Percentiles rank a stretch among this genome's conserved stretches.
phyloP scores from a whole-genome alignment of 2,329 filamentous ascomycete genomes.

The Diplodia seriata region DNA sequence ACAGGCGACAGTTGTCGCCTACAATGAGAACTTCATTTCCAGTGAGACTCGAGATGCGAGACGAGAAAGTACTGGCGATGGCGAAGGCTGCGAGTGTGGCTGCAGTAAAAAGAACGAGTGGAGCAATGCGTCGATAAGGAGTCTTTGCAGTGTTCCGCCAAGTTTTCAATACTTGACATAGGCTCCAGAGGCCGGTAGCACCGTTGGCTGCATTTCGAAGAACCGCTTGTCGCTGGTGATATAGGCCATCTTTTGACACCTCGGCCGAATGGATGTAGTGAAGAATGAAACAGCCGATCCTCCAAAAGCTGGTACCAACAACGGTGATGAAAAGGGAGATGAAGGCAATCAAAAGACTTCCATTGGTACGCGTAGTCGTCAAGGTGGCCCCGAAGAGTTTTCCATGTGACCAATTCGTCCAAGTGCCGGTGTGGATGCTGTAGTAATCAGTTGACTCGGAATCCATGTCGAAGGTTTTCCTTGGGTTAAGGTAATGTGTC shows the following conservation, averaged over 20 bases:
- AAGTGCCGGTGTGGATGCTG: not conserved
- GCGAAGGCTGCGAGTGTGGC: not conserved
- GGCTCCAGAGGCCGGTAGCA: not conserved
- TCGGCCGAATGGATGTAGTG: not conserved
- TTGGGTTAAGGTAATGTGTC: too few relatives aligned
- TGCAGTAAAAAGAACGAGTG: not conserved
- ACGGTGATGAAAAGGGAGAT: not conserved
- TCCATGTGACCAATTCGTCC: not conserved
- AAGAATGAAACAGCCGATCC: not conserved
- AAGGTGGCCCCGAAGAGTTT: not conserved
- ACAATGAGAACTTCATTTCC: not conserved
- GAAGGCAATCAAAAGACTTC: not conserved
- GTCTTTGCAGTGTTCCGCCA: not conserved
- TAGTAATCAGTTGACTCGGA: not conserved
- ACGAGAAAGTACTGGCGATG: constrained; percentile 3
- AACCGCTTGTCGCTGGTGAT: constrained; percentile 5
- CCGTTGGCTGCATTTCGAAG: not conserved
- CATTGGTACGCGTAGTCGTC: not conserved
- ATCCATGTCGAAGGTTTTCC: too few relatives aligned
- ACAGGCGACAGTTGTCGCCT: not conserved
- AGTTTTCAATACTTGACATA: not conserved
- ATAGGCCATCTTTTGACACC: not conserved
- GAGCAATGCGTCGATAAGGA: not conserved
- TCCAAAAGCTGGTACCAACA: constrained; percentile 8
- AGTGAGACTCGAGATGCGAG: not conserved